Evolutionary conservation across 2,329 filamentous ascomycete genomes (phyloP), one percentile per base, ranked within the genome.

Genomic region (Aspergillus latus): DNA sequence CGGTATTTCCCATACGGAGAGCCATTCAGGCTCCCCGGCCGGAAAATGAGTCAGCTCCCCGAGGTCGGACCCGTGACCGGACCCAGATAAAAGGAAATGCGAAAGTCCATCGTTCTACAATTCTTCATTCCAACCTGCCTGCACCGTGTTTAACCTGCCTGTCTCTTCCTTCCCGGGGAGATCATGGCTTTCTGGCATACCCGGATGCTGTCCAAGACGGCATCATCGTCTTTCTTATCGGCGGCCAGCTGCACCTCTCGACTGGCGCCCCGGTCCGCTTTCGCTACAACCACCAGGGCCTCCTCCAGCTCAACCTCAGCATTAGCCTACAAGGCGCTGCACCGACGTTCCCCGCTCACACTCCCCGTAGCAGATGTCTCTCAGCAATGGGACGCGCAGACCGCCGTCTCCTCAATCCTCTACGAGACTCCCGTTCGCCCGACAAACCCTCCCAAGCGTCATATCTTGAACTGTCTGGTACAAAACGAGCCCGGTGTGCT

Each of bases 401-500:
- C 94, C 15, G 94, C 94, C 64, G 94, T 99, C 64, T 96, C 91
- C 72, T 96, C 93, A 74, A 99, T 99, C 72, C 89, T 99, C 75
- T 99, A 99, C 82, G 94, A 99, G 82, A 97, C 92, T 3, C 94
- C 94, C 5, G 82, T 89, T 15, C 90, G 92, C 7, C 92, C 91
- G 11, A 82, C 82, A 67, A 87, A 87, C 26, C 93, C 94, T 7
- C 88, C 91, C 44, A 97, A 96, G 80, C 88, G 92, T 53, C 94
- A 99, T 77, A 85, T 99, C 71, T 87, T 99, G 76, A 99, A 99
- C 80, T 99, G 94, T 74, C 84, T 99, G 60, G 94, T 99, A 59
- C 94, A 99, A 78, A 99, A 99, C 79, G 94, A 99, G 80, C 94
- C 94, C 10, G 94, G 94, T 79, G 94, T 99, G 56, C 82, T 99